Conservation (phyloP, 2,329 filamentous ascomycete genomes). For the Aspergillus oerlinghausenensis region DNA sequence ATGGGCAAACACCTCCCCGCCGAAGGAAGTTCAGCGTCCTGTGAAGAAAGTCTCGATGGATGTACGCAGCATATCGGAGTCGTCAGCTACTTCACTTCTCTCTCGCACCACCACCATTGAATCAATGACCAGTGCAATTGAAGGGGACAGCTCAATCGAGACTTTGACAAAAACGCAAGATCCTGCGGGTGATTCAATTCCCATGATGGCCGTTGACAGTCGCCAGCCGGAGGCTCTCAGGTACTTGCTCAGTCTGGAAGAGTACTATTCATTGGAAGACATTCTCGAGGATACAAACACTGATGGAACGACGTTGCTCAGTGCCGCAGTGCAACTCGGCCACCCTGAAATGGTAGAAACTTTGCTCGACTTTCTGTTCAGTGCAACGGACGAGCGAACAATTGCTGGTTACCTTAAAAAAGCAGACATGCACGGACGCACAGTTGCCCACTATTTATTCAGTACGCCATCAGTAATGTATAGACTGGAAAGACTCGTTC, state of each 20-base stretch:
- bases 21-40: conserved; percentile 46
- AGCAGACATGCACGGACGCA: conserved; percentile 81
- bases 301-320: conserved; percentile 83
- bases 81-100: conserved; percentile 76
- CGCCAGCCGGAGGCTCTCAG: conserved; percentile 66
- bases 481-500: conserved; percentile 70
- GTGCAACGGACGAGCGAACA: conserved; percentile 50
- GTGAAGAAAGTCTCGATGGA: conserved; percentile 85
- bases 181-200: conserved; percentile 71
- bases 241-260: conserved; percentile 72
- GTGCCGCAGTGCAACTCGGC: conserved; percentile 82
- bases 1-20: conserved; percentile 44
- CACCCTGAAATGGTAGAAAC: conserved; percentile 69
- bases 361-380: conserved; percentile 66
- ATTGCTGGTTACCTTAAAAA: conserved; percentile 65
- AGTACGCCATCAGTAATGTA: conserved; percentile 77
- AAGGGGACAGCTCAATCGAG: conserved; percentile 82
- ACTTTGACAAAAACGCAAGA: conserved; percentile 54
- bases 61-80: conserved; percentile 78
- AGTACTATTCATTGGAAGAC: conserved; percentile 67
- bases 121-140: conserved; percentile 67
- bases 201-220: conserved; percentile 79
- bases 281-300: conserved; percentile 82
- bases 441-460: conserved; percentile 93
- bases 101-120: conserved; percentile 75